These are phyloP conservation scores for Irineochytrium annulatum DNA, from an alignment of 192 early-diverging fungal genomes.

Conservation along the genomic window DNA sequence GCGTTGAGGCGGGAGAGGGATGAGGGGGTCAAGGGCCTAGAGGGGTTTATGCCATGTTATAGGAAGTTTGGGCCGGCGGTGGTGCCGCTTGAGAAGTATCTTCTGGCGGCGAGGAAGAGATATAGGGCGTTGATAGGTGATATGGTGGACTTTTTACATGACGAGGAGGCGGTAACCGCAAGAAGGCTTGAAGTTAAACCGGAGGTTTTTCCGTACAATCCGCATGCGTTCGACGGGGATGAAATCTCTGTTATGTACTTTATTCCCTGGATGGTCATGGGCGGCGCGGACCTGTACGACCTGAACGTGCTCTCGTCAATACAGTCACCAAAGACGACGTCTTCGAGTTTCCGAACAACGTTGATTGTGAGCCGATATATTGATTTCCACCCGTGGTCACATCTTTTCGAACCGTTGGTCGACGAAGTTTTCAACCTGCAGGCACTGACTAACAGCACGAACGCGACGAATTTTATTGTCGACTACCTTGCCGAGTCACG, in stretches of 20 bases:
- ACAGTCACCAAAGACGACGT: neutral
- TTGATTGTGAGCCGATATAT: conserved; percentile 18
- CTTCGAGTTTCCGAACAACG: neutral
- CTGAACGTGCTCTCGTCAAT: conserved; percentile 9
- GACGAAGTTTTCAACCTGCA: conserved; percentile 32
- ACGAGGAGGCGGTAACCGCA: neutral
- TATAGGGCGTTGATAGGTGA: neutral
- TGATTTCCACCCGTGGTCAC: conserved; percentile 22
- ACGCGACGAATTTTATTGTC: conserved; percentile 3
- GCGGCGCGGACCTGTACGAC: conserved; percentile 36
- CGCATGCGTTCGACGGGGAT: neutral
- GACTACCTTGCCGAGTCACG: conserved; percentile 27
- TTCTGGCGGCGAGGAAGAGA: neutral
- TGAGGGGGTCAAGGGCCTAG: neutral
- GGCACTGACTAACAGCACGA: conserved; percentile 26
- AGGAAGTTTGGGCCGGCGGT: conserved; percentile 6
- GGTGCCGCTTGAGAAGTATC: neutral
- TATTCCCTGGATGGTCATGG: conserved; percentile 39
- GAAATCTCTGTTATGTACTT: conserved; percentile 15
- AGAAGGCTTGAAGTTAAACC: neutral
- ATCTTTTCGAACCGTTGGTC: conserved; percentile 6
- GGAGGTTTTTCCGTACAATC: conserved; percentile 22
- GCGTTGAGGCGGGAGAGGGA: neutral
- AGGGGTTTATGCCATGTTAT: conserved; percentile 22
- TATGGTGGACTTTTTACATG: neutral